phyloP scores from a whole-genome alignment of 2,329 filamentous ascomycete species.

The Escovopsis sp. region DNA sequence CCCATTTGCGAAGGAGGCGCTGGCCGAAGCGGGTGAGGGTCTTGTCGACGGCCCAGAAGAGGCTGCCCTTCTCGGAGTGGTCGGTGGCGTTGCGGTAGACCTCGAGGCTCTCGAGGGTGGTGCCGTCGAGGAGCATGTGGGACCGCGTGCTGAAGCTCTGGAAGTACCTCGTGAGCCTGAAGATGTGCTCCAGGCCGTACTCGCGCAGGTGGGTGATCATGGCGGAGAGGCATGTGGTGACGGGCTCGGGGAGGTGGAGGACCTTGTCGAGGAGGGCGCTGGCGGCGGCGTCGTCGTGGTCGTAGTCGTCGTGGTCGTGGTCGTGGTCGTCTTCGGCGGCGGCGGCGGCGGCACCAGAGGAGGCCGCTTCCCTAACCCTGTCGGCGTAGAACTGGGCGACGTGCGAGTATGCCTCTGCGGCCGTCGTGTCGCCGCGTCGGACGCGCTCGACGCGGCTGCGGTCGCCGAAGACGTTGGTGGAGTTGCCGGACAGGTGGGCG shows the following conservation, averaged over 20 bases:
- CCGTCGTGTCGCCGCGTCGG: slow-evolving; percentile 62
- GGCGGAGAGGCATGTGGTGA: slow-evolving; percentile 82
- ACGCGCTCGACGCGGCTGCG: slow-evolving; percentile 73
- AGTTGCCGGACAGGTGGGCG: slow-evolving; percentile 76
- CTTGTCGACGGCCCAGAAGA: slow-evolving; percentile 92
- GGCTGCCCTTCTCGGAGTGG: slow-evolving; percentile 66
- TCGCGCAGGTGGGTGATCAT: slow-evolving; percentile 92
- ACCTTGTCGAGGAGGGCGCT: slow-evolving; percentile 70
- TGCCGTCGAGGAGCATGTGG: slow-evolving; percentile 93
- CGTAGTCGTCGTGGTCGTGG: slow-evolving; percentile 67
- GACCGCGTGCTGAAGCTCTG: slow-evolving; percentile 86
- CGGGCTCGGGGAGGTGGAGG: slow-evolving; percentile 66
- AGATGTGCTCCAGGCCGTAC: slow-evolving; percentile 88
- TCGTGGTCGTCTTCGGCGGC: slow-evolving; percentile 82
- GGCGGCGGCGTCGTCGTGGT: slow-evolving; percentile 38
- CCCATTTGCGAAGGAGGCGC: slow-evolving; percentile 81
- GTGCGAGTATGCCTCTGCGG: slow-evolving; percentile 72
- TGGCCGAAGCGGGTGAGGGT: slow-evolving; percentile 84
- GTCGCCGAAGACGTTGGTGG: slow-evolving; percentile 84
- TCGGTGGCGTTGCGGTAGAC: slow-evolving; percentile 94
- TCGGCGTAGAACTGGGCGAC: slow-evolving; percentile 87
- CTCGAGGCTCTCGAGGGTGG: slow-evolving; percentile 83
- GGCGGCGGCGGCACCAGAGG: slow-evolving; percentile 70
- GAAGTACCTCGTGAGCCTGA: slow-evolving; percentile 93
- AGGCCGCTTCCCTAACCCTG: slow-evolving; percentile 51